Evolutionary conservation across 208 protist genomes (phyloP).

Genomic region (Jaenimonas drosophilae): DNA sequence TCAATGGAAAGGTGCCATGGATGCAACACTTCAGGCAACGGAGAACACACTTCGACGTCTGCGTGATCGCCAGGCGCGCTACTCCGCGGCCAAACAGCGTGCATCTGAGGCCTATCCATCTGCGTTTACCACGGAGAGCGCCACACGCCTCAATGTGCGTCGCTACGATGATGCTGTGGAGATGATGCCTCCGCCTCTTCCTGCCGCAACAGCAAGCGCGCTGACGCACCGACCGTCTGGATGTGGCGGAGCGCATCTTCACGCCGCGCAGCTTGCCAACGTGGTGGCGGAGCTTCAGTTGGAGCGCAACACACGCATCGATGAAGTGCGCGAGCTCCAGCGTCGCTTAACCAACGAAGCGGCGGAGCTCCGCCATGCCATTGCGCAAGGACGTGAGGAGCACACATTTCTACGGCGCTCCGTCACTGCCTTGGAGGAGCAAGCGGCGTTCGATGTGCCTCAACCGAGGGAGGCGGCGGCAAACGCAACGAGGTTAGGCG

Average conservation of each 20-base stretch:
- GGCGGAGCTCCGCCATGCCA: conserved; percentile 31
- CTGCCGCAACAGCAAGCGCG: too few relatives aligned
- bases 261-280: conserved; percentile 28
- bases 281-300: conserved; percentile 54
- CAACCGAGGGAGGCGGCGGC: background rate
- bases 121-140: too few relatives aligned
- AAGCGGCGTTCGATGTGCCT: conserved; percentile 9
- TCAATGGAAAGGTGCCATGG: too few relatives aligned
- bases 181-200: too few relatives aligned
- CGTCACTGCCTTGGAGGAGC: conserved; percentile 38
- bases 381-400: conserved; percentile 51
- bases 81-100: too few relatives aligned
- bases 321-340: conserved; percentile 41
- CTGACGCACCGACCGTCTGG: too few relatives aligned
- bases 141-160: too few relatives aligned
- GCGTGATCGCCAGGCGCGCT: conserved; percentile 15
- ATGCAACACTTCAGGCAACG: conserved; percentile 10
- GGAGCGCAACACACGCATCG: conserved; percentile 48
- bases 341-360: conserved; percentile 25
- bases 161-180: too few relatives aligned
- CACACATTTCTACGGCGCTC: conserved; percentile 41
- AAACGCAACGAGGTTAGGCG: background rate
- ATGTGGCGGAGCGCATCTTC: too few relatives aligned
- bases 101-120: too few relatives aligned
- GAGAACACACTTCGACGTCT: conserved; percentile 23